These are phyloP conservation scores for Fusarium domesticum DNA, from an alignment of 2,329 filamentous ascomycete species.

Conservation along the genomic window DNA sequence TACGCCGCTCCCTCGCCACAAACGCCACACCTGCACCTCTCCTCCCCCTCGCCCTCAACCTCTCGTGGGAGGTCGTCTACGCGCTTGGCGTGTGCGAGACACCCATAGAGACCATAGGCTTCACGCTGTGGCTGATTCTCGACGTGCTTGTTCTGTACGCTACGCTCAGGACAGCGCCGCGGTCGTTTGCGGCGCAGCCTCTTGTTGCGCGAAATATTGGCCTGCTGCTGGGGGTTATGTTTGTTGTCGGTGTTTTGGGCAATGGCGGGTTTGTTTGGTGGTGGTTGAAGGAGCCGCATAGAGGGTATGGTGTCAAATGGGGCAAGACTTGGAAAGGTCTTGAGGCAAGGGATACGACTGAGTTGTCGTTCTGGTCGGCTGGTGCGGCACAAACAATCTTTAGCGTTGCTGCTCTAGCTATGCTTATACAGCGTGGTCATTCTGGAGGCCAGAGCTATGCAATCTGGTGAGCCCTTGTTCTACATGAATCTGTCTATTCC, in stretches of 20 bases:
- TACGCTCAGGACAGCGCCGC: conserved; percentile 41
- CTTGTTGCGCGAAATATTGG: conserved; percentile 42
- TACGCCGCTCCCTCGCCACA: conserved; percentile 43
- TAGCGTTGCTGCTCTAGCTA: conserved; percentile 40
- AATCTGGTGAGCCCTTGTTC: conserved; percentile 45
- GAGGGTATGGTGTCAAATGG: conserved; percentile 42
- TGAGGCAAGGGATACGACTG: conserved; percentile 46
- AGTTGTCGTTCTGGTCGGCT: conserved; percentile 49
- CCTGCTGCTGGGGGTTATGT: conserved; percentile 35
- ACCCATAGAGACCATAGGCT: conserved; percentile 42
- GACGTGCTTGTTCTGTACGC: conserved; percentile 47
- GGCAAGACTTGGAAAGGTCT: conserved; percentile 43
- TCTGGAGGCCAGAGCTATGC: conserved; percentile 47
- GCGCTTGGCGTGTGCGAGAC: conserved; percentile 45
- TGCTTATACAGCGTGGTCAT: conserved; percentile 45
- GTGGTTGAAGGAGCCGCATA: conserved; percentile 45
- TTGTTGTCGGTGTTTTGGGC: conserved; percentile 36
- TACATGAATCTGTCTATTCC: conserved; percentile 13
- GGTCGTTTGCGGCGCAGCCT: conserved; percentile 43
- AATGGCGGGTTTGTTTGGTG: conserved; percentile 45
- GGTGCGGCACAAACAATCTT: conserved; percentile 42
- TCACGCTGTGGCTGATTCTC: conserved; percentile 47
- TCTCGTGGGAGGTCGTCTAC: conserved; percentile 52
- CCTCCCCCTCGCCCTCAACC: conserved; percentile 47
- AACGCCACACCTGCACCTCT: conserved; percentile 50